Percentiles rank a stretch among this genome's conserved stretches.
Conservation (phyloP, 2,329 filamentous ascomycete species). For the Apiospora koreana region DNA sequence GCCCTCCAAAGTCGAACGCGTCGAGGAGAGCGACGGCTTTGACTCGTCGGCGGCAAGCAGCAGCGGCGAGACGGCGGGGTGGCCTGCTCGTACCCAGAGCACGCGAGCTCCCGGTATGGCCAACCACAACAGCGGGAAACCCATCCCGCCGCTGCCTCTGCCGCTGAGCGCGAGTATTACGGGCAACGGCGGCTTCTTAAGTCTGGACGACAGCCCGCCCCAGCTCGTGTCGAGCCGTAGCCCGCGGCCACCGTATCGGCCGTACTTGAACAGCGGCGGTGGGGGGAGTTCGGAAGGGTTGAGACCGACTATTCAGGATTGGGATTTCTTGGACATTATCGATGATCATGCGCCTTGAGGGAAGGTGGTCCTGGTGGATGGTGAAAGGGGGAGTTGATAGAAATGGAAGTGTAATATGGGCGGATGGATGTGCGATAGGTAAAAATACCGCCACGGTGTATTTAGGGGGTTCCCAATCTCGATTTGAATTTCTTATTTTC, state of each 20-base stretch:
- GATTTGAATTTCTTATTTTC: neutral
- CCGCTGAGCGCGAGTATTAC: slow-evolving; percentile 21
- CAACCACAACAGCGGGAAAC: neutral
- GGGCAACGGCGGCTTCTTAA: slow-evolving; percentile 23
- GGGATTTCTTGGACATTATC: slow-evolving; percentile 28
- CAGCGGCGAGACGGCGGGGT: slow-evolving; percentile 19
- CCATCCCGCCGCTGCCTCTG: slow-evolving; percentile 23
- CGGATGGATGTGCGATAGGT: neutral
- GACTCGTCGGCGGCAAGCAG: slow-evolving; percentile 14
- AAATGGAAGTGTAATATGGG: no score
- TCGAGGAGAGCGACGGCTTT: neutral
- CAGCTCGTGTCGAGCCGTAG: neutral
- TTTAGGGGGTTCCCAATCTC: neutral
- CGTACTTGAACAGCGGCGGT: neutral
- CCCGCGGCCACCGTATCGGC: neutral
- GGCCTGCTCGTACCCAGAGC: neutral
- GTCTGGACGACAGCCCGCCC: slow-evolving; percentile 20
- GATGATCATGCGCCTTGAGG: slow-evolving; percentile 20
- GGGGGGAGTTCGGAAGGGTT: slow-evolving; percentile 20
- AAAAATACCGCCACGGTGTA: neutral
- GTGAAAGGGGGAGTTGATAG: no score
- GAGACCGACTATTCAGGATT: slow-evolving; percentile 29
- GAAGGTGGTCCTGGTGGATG: neutral
- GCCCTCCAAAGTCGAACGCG: slow-evolving; percentile 16
- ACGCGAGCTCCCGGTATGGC: neutral